Conservation (phyloP, 768 basidiomycete genomes). For the Tylopilus sp. region DNA sequence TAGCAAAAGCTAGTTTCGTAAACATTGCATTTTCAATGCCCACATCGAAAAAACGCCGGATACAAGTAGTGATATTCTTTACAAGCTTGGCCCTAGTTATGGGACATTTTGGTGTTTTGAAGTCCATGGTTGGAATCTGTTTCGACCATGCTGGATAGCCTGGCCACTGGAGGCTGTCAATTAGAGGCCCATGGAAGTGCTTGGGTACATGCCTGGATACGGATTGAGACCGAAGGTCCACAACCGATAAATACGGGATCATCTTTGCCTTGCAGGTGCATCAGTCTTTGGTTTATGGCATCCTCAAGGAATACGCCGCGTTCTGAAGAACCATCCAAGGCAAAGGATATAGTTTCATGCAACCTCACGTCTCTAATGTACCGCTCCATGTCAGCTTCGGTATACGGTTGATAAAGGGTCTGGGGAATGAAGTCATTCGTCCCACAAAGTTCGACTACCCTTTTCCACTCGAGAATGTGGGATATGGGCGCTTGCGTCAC, state of each 20-base stretch:
- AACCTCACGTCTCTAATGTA: slow-evolving; percentile 71
- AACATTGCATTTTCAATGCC: slow-evolving; percentile 10
- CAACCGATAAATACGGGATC: slow-evolving; percentile 66
- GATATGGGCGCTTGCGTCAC: slow-evolving; percentile 18
- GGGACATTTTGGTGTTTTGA: slow-evolving; percentile 71
- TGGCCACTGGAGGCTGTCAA: slow-evolving; percentile 56
- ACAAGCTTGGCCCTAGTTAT: slow-evolving; percentile 76
- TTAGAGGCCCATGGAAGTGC: neutral
- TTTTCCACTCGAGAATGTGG: slow-evolving; percentile 29
- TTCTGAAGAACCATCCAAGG: slow-evolving; percentile 47
- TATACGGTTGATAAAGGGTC: slow-evolving; percentile 70
- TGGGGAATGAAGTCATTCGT: slow-evolving; percentile 63
- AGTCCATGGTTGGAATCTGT: slow-evolving; percentile 81
- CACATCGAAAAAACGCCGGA: slow-evolving; percentile 65
- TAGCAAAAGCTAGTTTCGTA: neutral
- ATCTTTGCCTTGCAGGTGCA: slow-evolving; percentile 53
- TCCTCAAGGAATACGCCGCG: slow-evolving; percentile 64
- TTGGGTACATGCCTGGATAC: slow-evolving; percentile 55
- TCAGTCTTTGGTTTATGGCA: slow-evolving; percentile 58
- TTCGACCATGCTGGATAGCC: slow-evolving; percentile 76
- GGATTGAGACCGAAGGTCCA: slow-evolving; percentile 78
- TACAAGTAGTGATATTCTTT: slow-evolving; percentile 76
- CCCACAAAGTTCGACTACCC: slow-evolving; percentile 15
- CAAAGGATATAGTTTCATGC: slow-evolving; percentile 63
- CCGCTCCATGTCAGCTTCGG: slow-evolving; percentile 69